phyloP scores from a whole-genome alignment of 2,329 filamentous ascomycete genomes.

The Coniella vitis region DNA sequence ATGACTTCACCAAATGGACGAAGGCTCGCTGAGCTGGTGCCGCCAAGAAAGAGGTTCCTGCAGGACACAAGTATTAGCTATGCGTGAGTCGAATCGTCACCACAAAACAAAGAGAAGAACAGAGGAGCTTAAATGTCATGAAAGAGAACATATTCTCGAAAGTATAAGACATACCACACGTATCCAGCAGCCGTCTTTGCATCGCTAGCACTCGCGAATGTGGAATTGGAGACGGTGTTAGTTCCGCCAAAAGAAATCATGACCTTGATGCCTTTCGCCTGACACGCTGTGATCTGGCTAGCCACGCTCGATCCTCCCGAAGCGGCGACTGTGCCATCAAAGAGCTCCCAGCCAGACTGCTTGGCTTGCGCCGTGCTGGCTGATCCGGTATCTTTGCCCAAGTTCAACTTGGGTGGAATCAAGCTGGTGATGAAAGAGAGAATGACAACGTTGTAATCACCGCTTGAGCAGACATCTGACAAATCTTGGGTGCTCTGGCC shows the following conservation, averaged over 20 bases:
- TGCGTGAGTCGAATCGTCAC: too few species aligned
- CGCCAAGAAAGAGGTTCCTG: constrained; percentile 11
- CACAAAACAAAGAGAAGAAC: too few species aligned
- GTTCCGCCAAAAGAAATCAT: constrained; percentile 13
- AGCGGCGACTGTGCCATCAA: constrained; percentile 3
- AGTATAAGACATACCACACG: constrained; percentile 5
- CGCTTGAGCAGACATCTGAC: constrained; percentile 6
- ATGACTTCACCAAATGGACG: constrained; percentile 7
- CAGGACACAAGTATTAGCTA: too few species aligned
- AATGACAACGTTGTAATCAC: constrained; percentile 9
- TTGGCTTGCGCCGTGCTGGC: constrained; percentile 1
- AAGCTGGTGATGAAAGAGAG: constrained; percentile 9
- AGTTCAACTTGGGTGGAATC: constrained; percentile 9
- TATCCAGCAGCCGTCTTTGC: constrained; percentile 7
- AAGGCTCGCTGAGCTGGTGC: constrained; percentile 1
- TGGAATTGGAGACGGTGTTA: neutral
- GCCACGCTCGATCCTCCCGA: constrained; percentile 5
- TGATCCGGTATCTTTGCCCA: constrained; percentile 10
- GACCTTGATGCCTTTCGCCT: constrained; percentile 6
- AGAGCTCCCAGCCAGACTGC: constrained; percentile 1
- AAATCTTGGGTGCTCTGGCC: constrained; percentile 7
- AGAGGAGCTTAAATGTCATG: too few species aligned
- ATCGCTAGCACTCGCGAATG: neutral
- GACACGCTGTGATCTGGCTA: constrained; percentile 5
- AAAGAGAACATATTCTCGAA: neutral